These are phyloP conservation scores for Pyrenophora graminea DNA, from an alignment of 2,329 filamentous ascomycete genomes.

Conservation along the genomic window DNA sequence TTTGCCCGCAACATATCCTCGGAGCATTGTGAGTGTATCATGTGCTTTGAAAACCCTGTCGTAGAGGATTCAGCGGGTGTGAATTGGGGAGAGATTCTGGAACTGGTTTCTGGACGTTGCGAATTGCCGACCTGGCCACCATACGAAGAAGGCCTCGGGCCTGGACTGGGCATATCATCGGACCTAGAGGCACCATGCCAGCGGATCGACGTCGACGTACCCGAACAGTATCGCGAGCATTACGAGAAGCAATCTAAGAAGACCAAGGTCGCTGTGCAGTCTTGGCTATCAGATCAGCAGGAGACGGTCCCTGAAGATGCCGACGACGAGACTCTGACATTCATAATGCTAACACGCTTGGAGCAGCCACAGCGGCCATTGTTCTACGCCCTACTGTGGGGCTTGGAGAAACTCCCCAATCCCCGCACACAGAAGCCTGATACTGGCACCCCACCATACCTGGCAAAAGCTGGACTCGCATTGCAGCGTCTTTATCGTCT, in stretches of 20 bases:
- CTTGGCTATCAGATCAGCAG: slow-evolving; percentile 82
- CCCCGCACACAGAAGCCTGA: slow-evolving; percentile 69
- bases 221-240: slow-evolving; percentile 89
- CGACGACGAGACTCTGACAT: slow-evolving; percentile 90
- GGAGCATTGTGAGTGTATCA: slow-evolving; percentile 81
- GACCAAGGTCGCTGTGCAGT: slow-evolving; percentile 87
- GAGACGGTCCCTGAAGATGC: slow-evolving; percentile 83
- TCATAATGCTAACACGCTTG: slow-evolving; percentile 90
- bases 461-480: slow-evolving; percentile 75
- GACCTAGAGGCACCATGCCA: slow-evolving; percentile 63
- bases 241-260: slow-evolving; percentile 92
- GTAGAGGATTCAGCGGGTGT: slow-evolving; percentile 64
- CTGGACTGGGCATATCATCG: slow-evolving; percentile 61
- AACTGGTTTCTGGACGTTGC: slow-evolving; percentile 85
- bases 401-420: slow-evolving; percentile 57
- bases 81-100: slow-evolving; percentile 94
- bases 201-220: slow-evolving; percentile 91
- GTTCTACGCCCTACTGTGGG: slow-evolving; percentile 78
- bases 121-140: slow-evolving; percentile 89
- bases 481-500: slow-evolving; percentile 86
- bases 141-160: slow-evolving; percentile 61
- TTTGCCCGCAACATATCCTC: slow-evolving; percentile 90
- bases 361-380: slow-evolving; percentile 74
- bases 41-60: slow-evolving; percentile 66
- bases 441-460: slow-evolving; percentile 67